phyloP scores from a whole-genome alignment of 2,329 filamentous ascomycete species.

The Colletotrichum destructivum region DNA sequence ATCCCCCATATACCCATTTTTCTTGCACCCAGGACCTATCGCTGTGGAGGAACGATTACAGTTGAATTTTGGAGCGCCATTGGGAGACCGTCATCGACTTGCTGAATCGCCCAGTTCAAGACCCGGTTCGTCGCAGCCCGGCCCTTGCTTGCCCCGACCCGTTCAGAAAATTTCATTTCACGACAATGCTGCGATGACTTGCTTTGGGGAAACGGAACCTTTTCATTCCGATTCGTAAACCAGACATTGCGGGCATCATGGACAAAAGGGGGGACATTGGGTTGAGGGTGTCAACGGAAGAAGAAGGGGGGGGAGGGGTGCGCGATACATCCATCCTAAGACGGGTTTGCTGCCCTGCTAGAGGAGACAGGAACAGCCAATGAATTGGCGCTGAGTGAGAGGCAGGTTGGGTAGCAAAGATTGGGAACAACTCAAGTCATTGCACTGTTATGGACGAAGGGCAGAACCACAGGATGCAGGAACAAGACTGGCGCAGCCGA shows the following conservation, averaged over 20 bases:
- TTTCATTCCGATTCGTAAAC: conserved; percentile 25
- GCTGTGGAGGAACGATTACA: not conserved
- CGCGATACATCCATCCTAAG: not conserved
- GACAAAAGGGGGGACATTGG: conserved; percentile 19
- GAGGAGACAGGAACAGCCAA: conserved; percentile 1
- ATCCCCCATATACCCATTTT: not conserved
- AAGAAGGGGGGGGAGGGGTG: conserved; percentile 7
- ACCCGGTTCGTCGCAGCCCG: not conserved
- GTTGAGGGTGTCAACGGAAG: not conserved
- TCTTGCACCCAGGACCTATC: not conserved
- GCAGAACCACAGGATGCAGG: not conserved
- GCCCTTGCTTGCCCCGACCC: not conserved
- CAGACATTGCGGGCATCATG: conserved; percentile 6
- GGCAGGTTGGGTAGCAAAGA: not conserved
- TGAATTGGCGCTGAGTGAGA: not conserved
- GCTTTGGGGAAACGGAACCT: conserved; percentile 22
- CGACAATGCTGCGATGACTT: conserved; percentile 26
- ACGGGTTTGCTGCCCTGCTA: not conserved
- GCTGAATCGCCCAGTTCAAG: conserved; percentile 11
- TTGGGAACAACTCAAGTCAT: not conserved
- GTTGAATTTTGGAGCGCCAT: conserved; percentile 2
- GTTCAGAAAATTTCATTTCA: not conserved
- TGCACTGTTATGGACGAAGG: not conserved
- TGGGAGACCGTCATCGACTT: not conserved
- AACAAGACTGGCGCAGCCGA: conserved; percentile 19